Evolutionary conservation across 371 early-diverging fungal genomes (phyloP), one percentile per base, ranked within the genome.

Genomic region (Furculomyces boomerangus): DNA sequence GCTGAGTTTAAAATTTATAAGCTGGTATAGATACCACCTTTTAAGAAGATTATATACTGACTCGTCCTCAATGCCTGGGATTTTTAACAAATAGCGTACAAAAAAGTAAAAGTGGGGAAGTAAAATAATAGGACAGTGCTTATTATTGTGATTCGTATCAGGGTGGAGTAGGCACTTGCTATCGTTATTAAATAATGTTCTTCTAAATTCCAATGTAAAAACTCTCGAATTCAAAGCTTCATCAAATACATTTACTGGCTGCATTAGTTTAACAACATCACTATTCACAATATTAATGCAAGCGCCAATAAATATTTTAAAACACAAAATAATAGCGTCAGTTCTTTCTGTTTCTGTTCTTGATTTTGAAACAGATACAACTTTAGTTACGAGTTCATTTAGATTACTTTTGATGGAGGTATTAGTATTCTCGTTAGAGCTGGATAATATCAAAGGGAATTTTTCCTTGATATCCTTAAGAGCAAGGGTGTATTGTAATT

Each of bases 31-130:
- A 31, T 49, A 49, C 49, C 49, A 49, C 16, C 28, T 26, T 49
- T 49, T 49, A 16, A 49, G 20, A 5, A 31, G 5, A 13, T 13
- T 13, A 31, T 25, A 49, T 20, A 3, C 13, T 18, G 10, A 20
- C 10, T 49, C 20, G 7, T 3, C 5, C 8, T 25, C 25, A 22
- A 26, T 18, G 25, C 20, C 27, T 13, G 30, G 49, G 25, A 49
- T 49, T 13, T 26, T 13, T 3, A 16, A 3, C 5, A 49, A 22
- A 31, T 49, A 49, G 3, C 13, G 5, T 5, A 49, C 5, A 3
- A 49, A 49, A 49, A 25, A 49, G 30, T 3, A 49, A 49, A 49
- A 49, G 5, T 49, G 49, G 5, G 49, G 49, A 5, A 49, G 32
- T 26, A 49, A 20, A 16, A 49, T 25, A 16, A 26, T 20, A 5